Percentiles rank a stretch among this genome's conserved stretches.
These are phyloP conservation scores for Eimeria maxima DNA, from an alignment of 169 alveolate species.

Conservation along the genomic window DNA sequence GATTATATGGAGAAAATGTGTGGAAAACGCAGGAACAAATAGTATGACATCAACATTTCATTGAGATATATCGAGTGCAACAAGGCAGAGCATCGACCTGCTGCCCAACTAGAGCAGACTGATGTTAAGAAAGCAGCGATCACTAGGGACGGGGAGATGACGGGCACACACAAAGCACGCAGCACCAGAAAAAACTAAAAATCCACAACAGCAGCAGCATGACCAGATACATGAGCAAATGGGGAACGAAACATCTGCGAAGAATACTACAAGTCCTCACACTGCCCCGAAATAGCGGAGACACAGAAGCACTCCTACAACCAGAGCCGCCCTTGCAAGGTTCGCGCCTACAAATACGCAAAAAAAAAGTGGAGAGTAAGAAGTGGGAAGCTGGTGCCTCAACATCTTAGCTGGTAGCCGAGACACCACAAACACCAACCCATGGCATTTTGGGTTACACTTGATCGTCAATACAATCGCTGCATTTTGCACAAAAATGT, in stretches of 20 bases:
- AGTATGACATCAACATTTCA: too few species aligned
- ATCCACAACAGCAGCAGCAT: not conserved
- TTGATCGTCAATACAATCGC: not conserved
- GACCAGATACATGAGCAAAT: not conserved
- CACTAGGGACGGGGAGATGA: not conserved
- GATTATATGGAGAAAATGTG: too few species aligned
- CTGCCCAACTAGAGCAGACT: too few species aligned
- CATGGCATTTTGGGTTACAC: not conserved
- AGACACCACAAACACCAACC: not conserved
- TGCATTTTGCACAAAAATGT: not conserved
- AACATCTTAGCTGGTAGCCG: not conserved
- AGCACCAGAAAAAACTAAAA: too few species aligned
- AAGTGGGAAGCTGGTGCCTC: not conserved
- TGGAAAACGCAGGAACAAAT: too few species aligned
- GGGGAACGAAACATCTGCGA: too few species aligned
- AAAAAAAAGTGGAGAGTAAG: not conserved
- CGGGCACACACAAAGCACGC: not conserved
- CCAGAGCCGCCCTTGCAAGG: not conserved
- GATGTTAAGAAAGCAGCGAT: not conserved
- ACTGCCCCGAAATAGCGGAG: conserved; percentile 57
- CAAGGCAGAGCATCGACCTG: not conserved
- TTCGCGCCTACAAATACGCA: conserved; percentile 10
- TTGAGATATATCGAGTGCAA: not conserved
- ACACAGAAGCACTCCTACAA: not conserved
- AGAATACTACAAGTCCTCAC: not conserved